phyloP scores from a whole-genome alignment of 2,329 filamentous ascomycete species.

The Aspergillus sp. region DNA sequence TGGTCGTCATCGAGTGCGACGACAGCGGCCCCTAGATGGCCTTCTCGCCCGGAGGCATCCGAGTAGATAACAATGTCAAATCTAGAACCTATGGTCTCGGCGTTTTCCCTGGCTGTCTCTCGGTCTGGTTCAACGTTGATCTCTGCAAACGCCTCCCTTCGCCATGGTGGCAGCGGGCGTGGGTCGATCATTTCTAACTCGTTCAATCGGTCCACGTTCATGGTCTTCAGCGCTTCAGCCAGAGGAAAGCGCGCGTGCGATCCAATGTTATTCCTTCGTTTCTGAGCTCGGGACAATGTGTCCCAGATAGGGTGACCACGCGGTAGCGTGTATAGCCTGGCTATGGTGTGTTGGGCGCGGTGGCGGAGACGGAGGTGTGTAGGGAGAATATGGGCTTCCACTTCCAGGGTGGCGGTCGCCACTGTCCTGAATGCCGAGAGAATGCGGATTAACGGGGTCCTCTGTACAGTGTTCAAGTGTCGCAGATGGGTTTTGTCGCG shows the following conservation, averaged over 20 bases:
- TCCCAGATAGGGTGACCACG: conserved; percentile 18
- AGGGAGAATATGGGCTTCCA: conserved; percentile 24
- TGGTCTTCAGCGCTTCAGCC: conserved; percentile 21
- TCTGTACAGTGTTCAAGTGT: conserved; percentile 22
- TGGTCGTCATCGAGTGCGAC: background rate
- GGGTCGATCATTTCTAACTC: background rate
- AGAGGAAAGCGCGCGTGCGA: conserved; percentile 25
- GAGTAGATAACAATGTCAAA: conserved; percentile 23
- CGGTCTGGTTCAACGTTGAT: background rate
- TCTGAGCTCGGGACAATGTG: conserved; percentile 15
- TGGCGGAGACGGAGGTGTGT: conserved; percentile 17
- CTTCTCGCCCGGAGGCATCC: conserved; percentile 24
- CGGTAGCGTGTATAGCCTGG: conserved; percentile 22
- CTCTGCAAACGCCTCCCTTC: background rate
- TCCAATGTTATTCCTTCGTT: conserved; percentile 20
- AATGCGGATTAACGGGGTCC: conserved; percentile 25
- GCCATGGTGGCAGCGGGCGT: background rate
- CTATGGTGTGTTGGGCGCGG: conserved; percentile 15
- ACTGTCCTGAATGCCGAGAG: conserved; percentile 28
- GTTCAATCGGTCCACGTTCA: background rate
- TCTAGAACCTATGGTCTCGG: conserved; percentile 14
- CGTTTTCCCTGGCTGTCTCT: conserved; percentile 21
- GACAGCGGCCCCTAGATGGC: conserved; percentile 23
- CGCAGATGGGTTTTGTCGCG: conserved; percentile 26
- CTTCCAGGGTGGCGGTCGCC: conserved; percentile 23